Conservation (phyloP, 768 basidiomycete species). For the Trametes punicea region DNA sequence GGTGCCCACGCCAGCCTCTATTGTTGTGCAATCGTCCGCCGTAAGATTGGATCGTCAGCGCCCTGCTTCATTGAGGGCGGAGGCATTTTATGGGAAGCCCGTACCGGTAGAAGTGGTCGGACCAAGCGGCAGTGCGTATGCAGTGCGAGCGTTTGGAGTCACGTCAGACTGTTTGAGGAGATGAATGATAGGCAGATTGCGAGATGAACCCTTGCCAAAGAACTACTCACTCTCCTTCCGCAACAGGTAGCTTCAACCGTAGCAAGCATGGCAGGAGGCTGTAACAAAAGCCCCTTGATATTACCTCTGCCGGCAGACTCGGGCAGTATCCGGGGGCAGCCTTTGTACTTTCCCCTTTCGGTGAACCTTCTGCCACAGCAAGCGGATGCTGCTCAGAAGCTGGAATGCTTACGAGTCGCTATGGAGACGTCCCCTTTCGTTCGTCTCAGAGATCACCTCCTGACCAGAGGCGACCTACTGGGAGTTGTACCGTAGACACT, state of each 20-base stretch:
- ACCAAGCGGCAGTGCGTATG: conserved; percentile 14
- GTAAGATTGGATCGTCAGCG: conserved; percentile 28
- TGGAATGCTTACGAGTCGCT: background rate
- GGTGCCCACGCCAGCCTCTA: conserved; percentile 26
- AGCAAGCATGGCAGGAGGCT: background rate
- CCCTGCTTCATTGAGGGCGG: conserved; percentile 21
- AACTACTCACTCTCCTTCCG: conserved; percentile 9
- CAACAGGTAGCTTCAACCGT: conserved; percentile 8
- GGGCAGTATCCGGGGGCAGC: conserved; percentile 8
- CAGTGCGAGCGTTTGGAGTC: conserved; percentile 17
- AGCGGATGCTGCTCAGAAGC: background rate
- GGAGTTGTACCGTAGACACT: background rate
- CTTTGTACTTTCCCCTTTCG: conserved; percentile 16
- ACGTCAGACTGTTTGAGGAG: conserved; percentile 15
- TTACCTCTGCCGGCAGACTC: conserved; percentile 1
- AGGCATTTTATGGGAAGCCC: conserved; percentile 24
- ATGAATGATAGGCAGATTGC: conserved; percentile 14
- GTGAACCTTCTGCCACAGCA: background rate
- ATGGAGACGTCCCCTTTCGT: background rate
- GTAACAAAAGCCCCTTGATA: conserved; percentile 1
- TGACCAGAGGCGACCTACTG: background rate
- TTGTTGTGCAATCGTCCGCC: conserved; percentile 24
- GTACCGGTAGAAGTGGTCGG: conserved; percentile 18
- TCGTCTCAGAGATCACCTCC: too few relatives aligned
- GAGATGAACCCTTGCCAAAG: conserved; percentile 8